Conservation (phyloP, 768 basidiomycete species). For the Pluteus cervinus region DNA sequence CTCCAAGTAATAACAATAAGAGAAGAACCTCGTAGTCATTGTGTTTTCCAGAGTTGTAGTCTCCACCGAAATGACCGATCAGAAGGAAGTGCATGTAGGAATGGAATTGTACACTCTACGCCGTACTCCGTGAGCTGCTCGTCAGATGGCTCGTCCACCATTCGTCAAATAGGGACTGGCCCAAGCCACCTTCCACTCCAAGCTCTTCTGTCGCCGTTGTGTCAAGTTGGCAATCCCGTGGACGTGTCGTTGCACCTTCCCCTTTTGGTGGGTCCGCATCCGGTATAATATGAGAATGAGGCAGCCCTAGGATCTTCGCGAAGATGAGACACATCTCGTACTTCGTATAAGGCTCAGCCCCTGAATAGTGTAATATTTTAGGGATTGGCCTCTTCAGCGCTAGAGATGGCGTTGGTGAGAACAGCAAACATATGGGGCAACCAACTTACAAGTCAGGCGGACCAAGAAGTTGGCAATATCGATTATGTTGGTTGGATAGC, state of each 20-base stretch:
- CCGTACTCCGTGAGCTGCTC: no score
- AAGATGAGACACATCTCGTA: slow-evolving; percentile 88
- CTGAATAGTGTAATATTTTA: slow-evolving; percentile 80
- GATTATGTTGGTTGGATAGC: slow-evolving; percentile 87
- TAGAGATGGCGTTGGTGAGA: slow-evolving; percentile 8
- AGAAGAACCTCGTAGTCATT: no score
- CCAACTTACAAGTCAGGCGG: slow-evolving; percentile 59
- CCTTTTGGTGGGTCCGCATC: slow-evolving; percentile 64
- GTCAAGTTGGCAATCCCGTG: slow-evolving; percentile 75
- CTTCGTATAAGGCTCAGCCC: slow-evolving; percentile 80
- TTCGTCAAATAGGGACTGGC: slow-evolving; percentile 65
- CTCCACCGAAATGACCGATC: no score
- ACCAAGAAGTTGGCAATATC: slow-evolving; percentile 86
- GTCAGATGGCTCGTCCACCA: slow-evolving; percentile 77
- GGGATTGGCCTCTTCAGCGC: slow-evolving; percentile 45
- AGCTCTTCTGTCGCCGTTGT: slow-evolving; percentile 71
- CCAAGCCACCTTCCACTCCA: slow-evolving; percentile 51
- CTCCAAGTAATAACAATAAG: no score
- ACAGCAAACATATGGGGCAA: background rate
- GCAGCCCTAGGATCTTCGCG: slow-evolving; percentile 59
- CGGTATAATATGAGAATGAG: slow-evolving; percentile 71
- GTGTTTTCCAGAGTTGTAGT: no score
- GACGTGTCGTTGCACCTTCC: slow-evolving; percentile 64
- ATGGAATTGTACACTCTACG: no score
- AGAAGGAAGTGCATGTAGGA: no score